A percentile compares a stretch with the other conserved stretches of the same genome.
Evolutionary conservation across 345 rosid genomes (phyloP).

Genomic region (Kernera saxatilis): DNA sequence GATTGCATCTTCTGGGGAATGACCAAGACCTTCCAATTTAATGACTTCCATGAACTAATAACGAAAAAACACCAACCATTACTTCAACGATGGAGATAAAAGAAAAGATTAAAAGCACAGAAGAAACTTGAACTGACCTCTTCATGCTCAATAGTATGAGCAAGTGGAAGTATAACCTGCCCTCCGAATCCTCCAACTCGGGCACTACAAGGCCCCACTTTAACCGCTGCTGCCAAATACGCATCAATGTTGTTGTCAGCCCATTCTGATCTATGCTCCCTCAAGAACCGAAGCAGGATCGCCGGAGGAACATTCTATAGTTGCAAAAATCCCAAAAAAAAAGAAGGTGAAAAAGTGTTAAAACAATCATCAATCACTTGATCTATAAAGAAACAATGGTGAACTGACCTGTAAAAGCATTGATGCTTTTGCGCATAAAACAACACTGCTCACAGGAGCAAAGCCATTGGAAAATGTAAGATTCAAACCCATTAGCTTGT

Average conservation of each 20-base stretch:
- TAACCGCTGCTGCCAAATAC: slow-evolving; percentile 89
- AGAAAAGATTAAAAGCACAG: background rate
- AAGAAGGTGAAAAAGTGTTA: background rate
- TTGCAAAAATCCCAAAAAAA: background rate
- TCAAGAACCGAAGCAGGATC: slow-evolving; percentile 85
- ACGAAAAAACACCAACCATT: background rate
- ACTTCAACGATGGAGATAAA: background rate
- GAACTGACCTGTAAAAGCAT: slow-evolving; percentile 92
- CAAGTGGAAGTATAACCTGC: slow-evolving; percentile 92
- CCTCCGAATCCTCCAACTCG: slow-evolving; percentile 85
- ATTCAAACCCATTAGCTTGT: slow-evolving; percentile 87
- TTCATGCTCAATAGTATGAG: slow-evolving; percentile 94
- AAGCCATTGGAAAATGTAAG: slow-evolving; percentile 82
- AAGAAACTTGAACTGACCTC: slow-evolving; percentile 52
- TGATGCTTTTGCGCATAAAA: slow-evolving; percentile 93
- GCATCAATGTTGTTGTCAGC: slow-evolving; percentile 96
- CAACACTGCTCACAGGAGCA: slow-evolving; percentile 70
- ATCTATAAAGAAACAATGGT: background rate
- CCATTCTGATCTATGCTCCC: slow-evolving; percentile 99
- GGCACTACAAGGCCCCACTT: slow-evolving; percentile 87
- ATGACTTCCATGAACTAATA: slow-evolving; percentile 88
- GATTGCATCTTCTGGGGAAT: slow-evolving; percentile 87
- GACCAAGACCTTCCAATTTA: slow-evolving; percentile 80
- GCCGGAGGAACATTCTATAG: slow-evolving; percentile 96
- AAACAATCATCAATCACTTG: slow-evolving; percentile 4